These are phyloP conservation scores for Chrysophaeum taylorii DNA, from an alignment of 352 stramenopile species.

Conservation along the genomic window DNA sequence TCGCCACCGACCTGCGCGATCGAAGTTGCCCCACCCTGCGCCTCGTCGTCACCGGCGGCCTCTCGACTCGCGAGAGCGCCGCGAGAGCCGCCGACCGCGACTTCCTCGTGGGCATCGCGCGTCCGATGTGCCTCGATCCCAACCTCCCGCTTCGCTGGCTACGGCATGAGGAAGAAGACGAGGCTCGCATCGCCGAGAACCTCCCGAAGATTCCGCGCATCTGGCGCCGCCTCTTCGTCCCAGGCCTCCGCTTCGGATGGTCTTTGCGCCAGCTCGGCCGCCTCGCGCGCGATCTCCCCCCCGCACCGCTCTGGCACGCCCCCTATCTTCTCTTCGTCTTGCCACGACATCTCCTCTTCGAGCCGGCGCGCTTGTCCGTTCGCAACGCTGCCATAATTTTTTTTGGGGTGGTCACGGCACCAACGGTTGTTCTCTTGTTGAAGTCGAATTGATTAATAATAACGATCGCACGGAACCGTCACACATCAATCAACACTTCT, in stretches of 20 bases:
- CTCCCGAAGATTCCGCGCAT: too few relatives aligned
- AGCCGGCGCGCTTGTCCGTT: neutral
- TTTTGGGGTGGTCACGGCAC: too few relatives aligned
- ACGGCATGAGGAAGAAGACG: neutral
- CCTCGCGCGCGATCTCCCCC: neutral
- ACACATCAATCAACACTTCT: too few relatives aligned
- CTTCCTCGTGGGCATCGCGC: neutral
- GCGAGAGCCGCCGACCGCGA: neutral
- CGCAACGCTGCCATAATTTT: too few relatives aligned
- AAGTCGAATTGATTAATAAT: too few relatives aligned
- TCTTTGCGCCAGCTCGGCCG: constrained; percentile 2
- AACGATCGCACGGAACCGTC: too few relatives aligned
- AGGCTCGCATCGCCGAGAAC: too few relatives aligned
- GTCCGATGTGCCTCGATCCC: neutral
- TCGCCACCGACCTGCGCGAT: neutral
- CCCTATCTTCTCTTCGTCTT: neutral
- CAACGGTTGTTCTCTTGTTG: too few relatives aligned
- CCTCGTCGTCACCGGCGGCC: constrained; percentile 4
- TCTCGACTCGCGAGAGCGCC: neutral
- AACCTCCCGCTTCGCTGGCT: neutral
- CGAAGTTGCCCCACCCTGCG: neutral
- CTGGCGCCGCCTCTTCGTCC: neutral
- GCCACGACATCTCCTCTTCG: neutral
- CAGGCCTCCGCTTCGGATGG: constrained; percentile 8
- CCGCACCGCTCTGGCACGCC: neutral